These are phyloP conservation scores for Heracleum sosnowskyi DNA, from an alignment of 129 eudicot genomes.

Conservation along the genomic window DNA sequence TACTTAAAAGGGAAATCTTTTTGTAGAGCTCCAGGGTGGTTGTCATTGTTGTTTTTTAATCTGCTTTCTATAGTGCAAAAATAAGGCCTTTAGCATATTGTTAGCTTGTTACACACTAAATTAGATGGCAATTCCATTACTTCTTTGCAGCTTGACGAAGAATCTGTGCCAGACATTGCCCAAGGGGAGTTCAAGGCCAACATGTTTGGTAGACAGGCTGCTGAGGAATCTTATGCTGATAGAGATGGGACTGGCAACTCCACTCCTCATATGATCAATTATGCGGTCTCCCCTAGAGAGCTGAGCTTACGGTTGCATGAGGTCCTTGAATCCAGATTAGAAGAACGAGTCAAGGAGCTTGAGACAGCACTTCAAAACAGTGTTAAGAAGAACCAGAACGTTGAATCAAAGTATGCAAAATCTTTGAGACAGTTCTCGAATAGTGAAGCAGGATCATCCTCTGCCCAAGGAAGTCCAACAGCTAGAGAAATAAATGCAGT, in stretches of 20 bases:
- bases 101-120: background rate
- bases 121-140: background rate
- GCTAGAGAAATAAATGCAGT: conserved; percentile 1
- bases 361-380: conserved; percentile 52
- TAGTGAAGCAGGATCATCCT: conserved; percentile 29
- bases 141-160: conserved; percentile 43
- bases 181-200: conserved; percentile 58
- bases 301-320: conserved; percentile 70
- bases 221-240: conserved; percentile 30
- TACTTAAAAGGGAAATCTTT: background rate
- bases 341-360: conserved; percentile 72
- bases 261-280: conserved; percentile 36
- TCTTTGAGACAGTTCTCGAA: conserved; percentile 34
- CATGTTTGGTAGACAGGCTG: conserved; percentile 22
- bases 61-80: background rate
- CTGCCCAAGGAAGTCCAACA: conserved; percentile 22
- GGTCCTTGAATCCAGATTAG: conserved; percentile 71
- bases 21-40: background rate
- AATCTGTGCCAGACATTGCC: conserved; percentile 37
- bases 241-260: conserved; percentile 43
- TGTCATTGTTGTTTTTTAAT: background rate
- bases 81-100: background rate
- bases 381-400: conserved; percentile 18
- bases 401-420: conserved; percentile 19
- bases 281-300: conserved; percentile 74